Evolutionary conservation across 148 eudicot genomes (phyloP), one percentile per base, ranked within the genome.

Genomic region (Gaultheria prostrata): DNA sequence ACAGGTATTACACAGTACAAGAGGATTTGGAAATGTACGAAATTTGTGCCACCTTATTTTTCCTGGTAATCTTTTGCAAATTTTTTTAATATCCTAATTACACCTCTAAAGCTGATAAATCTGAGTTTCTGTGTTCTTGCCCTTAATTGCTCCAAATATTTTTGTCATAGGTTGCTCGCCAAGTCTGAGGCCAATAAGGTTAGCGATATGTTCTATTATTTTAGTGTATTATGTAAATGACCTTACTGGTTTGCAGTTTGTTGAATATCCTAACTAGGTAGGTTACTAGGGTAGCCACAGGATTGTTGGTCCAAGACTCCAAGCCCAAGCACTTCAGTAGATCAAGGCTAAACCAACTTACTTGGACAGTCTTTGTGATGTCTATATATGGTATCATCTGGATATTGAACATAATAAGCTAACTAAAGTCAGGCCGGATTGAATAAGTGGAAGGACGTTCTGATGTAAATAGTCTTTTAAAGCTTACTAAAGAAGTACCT

Each of bases 111-210:
- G 45, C 46, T 73, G 28, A 30, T 49, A 33, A 2, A 49, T 73
- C 30, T 74, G 71, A 70, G 76, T 51, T 83, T 51, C 11, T 71
- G 49, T 48, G 20, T 8, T 54, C 33, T 84, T 75, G 50, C 26
- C 17, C 28, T 54, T 81, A 81, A 63, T 56, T 61, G 10, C 54
- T 24, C 11, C 53, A 0, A 50, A 1, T 26, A 3, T 74, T 77
- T 85, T 26, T 33, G 13, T 80, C 67, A 82, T 86, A 90, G 92
- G 92, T 5, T 69, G 59, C 73, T 74, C 85, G 45, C 54, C 72
- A 49, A 84, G 70, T 72, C 81, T 65, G 73, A 80, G 84, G 81
- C 86, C 91, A 72, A 65, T 79, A 77, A 90, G 91, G 92, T 90
- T 61, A 86, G 88, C 78, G 76, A 57, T 81, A 15, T 18, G 8